These are phyloP conservation scores for Aspergillus intermedius DNA, from an alignment of 2,329 filamentous ascomycete species.

Conservation along the genomic window DNA sequence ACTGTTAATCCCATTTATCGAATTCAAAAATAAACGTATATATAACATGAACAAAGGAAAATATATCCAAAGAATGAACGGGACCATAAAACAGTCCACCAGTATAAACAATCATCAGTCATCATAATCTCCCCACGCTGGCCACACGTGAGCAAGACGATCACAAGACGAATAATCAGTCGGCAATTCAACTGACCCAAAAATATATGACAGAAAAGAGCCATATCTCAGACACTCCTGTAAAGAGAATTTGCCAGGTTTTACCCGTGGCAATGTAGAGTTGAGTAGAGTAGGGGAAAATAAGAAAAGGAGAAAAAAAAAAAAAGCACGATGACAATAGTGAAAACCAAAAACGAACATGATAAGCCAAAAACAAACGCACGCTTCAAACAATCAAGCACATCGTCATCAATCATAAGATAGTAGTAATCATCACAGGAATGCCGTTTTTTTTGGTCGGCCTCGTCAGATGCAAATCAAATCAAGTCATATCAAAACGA, in stretches of 20 bases:
- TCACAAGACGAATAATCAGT: not conserved
- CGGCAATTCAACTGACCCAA: not conserved
- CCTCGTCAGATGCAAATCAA: not conserved
- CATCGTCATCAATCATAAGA: not conserved
- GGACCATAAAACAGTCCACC: not conserved
- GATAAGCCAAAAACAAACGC: not conserved
- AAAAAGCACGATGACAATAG: not conserved
- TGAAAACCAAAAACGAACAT: not conserved
- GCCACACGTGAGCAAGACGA: conserved; percentile 5
- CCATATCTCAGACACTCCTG: not conserved
- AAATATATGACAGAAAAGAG: not conserved
- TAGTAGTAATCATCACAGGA: not conserved
- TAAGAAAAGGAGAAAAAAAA: too few relatives aligned
- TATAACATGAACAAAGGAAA: conserved; percentile 5
- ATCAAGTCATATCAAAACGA: not conserved
- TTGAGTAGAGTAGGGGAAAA: too few relatives aligned
- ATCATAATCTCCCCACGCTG: conserved; percentile 8
- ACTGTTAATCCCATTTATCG: too few relatives aligned
- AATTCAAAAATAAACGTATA: too few relatives aligned
- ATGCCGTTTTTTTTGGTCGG: not conserved
- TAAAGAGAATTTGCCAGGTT: not conserved
- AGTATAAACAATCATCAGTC: conserved; percentile 3
- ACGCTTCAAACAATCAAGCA: not conserved
- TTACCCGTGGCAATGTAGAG: not conserved
- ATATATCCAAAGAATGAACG: conserved; percentile 9